These are phyloP conservation scores for Cronartium quercuum DNA, from an alignment of 1,284 basidiomycete species.

Conservation along the genomic window DNA sequence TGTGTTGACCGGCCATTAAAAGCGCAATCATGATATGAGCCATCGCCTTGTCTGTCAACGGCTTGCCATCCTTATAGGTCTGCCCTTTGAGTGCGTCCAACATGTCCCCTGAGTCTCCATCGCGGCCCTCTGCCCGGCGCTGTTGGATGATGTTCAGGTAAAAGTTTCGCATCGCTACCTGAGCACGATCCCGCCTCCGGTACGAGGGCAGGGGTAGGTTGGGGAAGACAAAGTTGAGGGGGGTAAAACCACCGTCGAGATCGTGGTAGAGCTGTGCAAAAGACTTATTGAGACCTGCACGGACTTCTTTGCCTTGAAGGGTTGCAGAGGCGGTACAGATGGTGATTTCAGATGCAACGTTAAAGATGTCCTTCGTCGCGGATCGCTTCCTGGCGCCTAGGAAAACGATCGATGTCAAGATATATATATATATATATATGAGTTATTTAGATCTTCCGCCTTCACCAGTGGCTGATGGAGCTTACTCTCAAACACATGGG, in stretches of 20 bases:
- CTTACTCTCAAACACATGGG: conserved; percentile 54
- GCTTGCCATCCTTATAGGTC: conserved; percentile 74
- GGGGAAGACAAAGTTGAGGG: conserved; percentile 76
- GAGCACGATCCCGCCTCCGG: conserved; percentile 76
- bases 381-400: neutral
- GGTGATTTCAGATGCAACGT: conserved; percentile 80
- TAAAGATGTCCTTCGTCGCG: conserved; percentile 56
- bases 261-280: conserved; percentile 84
- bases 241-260: conserved; percentile 65
- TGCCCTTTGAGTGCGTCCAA: conserved; percentile 79
- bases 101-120: conserved; percentile 71
- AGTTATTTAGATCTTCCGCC: conserved; percentile 9
- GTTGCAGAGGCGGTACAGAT: conserved; percentile 90
- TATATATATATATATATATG: neutral
- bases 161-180: conserved; percentile 88
- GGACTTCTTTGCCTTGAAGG: conserved; percentile 85
- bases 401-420: neutral
- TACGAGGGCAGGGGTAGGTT: conserved; percentile 87
- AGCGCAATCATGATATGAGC: conserved; percentile 77
- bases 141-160: conserved; percentile 81
- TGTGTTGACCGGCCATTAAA: conserved; percentile 82
- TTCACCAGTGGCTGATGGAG: conserved; percentile 51
- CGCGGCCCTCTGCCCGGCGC: conserved; percentile 58
- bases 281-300: conserved; percentile 67
- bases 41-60: conserved; percentile 79